Conservation (phyloP, 202 grass and related monocot genomes). For the Zizania palustris region DNA sequence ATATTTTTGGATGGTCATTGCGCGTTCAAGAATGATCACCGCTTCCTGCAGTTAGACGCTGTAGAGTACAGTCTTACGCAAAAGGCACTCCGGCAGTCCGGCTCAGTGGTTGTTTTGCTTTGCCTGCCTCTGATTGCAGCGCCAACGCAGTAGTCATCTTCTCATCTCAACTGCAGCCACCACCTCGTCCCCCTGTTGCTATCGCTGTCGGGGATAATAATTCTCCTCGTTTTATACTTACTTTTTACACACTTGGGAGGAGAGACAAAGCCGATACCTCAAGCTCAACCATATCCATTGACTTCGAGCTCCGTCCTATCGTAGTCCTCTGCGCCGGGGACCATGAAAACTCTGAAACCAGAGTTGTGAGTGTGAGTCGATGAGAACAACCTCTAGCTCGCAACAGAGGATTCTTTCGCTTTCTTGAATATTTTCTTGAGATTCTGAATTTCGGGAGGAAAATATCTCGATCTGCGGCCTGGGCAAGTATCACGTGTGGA, state of each 20-base stretch:
- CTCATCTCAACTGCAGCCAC: neutral
- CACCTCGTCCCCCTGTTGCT: neutral
- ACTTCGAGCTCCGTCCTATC: neutral
- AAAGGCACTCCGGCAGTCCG: neutral
- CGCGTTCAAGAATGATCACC: too few relatives aligned
- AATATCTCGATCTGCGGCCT: slow-evolving; percentile 27
- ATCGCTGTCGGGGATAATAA: neutral
- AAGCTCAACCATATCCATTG: slow-evolving; percentile 29
- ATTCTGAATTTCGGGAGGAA: slow-evolving; percentile 4
- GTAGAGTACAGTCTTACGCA: neutral
- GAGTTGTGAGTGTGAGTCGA: neutral
- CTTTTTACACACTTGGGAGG: neutral
- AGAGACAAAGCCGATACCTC: neutral
- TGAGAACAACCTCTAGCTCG: neutral
- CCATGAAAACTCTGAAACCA: neutral
- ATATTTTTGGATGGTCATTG: too few relatives aligned
- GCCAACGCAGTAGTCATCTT: neutral
- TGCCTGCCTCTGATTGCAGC: neutral
- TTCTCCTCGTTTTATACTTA: neutral
- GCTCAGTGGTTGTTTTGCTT: neutral
- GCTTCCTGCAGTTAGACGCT: too few relatives aligned
- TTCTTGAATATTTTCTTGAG: slow-evolving; percentile 11
- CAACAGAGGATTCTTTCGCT: neutral
- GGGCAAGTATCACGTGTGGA: neutral
- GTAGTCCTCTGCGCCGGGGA: neutral